phyloP scores from a whole-genome alignment of 177 flowering plant species.

The Vitis hybrid region DNA sequence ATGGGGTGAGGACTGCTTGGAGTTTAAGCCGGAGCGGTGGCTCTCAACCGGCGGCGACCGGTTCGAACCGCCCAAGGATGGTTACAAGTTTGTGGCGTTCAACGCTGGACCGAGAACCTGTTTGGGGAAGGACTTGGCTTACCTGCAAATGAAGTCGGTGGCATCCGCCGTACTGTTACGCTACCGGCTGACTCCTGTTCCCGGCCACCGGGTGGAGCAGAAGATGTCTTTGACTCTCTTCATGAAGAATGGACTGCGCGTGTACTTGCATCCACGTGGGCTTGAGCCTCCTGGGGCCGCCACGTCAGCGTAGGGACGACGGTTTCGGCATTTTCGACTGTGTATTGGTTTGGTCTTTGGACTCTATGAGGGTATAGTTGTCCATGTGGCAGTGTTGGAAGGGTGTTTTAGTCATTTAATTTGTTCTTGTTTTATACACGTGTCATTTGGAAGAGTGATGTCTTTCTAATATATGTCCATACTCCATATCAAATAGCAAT shows the following conservation, averaged over 20 bases:
- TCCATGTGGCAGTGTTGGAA: neutral
- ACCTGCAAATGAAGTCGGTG: conserved; percentile 90
- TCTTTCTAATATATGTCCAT: conserved; percentile 7
- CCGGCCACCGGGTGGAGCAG: conserved; percentile 84
- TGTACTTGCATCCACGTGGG: conserved; percentile 48
- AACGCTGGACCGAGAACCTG: conserved; percentile 93
- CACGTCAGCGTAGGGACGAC: neutral
- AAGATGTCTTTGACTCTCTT: conserved; percentile 91
- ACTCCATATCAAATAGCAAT: neutral
- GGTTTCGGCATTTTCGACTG: conserved; percentile 25
- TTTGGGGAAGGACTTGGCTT: conserved; percentile 91
- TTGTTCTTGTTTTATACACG: conserved; percentile 2
- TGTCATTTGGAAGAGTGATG: conserved; percentile 7
- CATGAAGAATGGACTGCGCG: conserved; percentile 86
- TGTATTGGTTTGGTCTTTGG: neutral
- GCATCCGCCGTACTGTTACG: conserved; percentile 77
- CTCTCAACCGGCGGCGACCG: conserved; percentile 44
- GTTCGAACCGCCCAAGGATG: conserved; percentile 71
- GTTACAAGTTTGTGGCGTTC: conserved; percentile 78
- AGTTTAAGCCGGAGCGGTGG: conserved; percentile 89
- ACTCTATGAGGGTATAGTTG: conserved; percentile 16
- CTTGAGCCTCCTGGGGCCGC: conserved; percentile 12
- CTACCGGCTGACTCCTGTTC: conserved; percentile 60
- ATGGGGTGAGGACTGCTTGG: conserved; percentile 92
- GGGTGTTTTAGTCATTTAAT: conserved; percentile 7